Evolutionary conservation across 2,329 filamentous ascomycete species (phyloP).

Genomic region (Penicillium sp.): DNA sequence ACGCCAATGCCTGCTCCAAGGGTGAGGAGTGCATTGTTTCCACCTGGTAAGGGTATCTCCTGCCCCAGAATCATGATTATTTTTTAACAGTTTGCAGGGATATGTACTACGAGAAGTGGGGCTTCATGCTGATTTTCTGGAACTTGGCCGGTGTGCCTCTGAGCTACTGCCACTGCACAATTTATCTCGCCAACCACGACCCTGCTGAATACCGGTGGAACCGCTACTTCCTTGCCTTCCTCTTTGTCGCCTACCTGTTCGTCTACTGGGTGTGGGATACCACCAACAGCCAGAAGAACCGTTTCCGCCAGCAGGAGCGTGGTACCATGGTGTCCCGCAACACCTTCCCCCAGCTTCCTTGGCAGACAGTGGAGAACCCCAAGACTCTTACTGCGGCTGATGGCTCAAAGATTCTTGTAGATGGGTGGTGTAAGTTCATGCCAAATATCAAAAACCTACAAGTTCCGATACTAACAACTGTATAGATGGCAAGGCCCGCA

Average conservation of each 20-base stretch:
- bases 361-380: slow-evolving; percentile 78
- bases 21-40: slow-evolving; percentile 87
- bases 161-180: slow-evolving; percentile 89
- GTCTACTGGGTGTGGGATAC: slow-evolving; percentile 93
- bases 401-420: slow-evolving; percentile 73
- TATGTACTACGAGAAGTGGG: slow-evolving; percentile 96
- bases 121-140: slow-evolving; percentile 98
- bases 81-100: slow-evolving; percentile 55
- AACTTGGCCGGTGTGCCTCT: slow-evolving; percentile 88
- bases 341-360: slow-evolving; percentile 87
- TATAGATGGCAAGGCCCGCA: slow-evolving; percentile 67
- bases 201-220: slow-evolving; percentile 77
- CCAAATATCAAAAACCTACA: not conserved
- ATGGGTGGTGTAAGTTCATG: slow-evolving; percentile 70
- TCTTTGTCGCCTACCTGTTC: slow-evolving; percentile 72
- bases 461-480: slow-evolving; percentile 18
- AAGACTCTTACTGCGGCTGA: slow-evolving; percentile 70
- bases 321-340: slow-evolving; percentile 68
- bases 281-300: slow-evolving; percentile 89
- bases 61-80: not conserved
- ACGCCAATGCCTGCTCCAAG: slow-evolving; percentile 88
- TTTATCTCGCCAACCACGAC: slow-evolving; percentile 82
- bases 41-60: slow-evolving; percentile 61
- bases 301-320: slow-evolving; percentile 76
- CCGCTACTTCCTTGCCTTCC: slow-evolving; percentile 59